phyloP scores from a whole-genome alignment of 2,329 filamentous ascomycete genomes.

The Chalaropsis ovoidea region DNA sequence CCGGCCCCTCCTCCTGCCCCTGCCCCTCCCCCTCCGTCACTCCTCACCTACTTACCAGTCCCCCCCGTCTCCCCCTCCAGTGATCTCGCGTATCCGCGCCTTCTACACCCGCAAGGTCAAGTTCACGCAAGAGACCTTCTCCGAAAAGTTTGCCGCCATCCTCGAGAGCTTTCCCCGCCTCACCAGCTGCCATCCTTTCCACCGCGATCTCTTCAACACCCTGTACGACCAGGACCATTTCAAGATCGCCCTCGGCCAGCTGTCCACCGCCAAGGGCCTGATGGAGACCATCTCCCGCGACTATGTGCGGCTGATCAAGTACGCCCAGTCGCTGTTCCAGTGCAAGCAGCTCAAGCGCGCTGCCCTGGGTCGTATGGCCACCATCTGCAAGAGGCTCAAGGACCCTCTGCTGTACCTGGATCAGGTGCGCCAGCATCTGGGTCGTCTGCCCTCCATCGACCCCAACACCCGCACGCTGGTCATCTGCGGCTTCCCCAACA shows the following conservation, averaged over 20 bases:
- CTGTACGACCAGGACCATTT: constrained; percentile 98
- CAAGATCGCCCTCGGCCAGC: constrained; percentile 87
- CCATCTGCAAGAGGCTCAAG: constrained; percentile 86
- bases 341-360: constrained; percentile 98
- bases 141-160: constrained; percentile 83
- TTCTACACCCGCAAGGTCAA: constrained; percentile 99
- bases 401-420: constrained; percentile 92
- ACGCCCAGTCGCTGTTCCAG: constrained; percentile 93
- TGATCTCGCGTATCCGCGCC: constrained; percentile 34
- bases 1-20: not conserved
- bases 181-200: constrained; percentile 91
- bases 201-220: constrained; percentile 75
- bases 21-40: not conserved
- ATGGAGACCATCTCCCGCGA: constrained; percentile 94
- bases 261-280: constrained; percentile 90
- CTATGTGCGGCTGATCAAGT: constrained; percentile 83
- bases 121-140: constrained; percentile 93
- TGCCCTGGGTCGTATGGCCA: constrained; percentile 94
- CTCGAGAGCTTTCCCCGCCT: constrained; percentile 88
- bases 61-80: constrained; percentile 5
- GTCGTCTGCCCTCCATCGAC: constrained; percentile 95
- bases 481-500: constrained; percentile 96
- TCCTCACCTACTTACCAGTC: not conserved
- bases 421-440: constrained; percentile 83
- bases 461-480: constrained; percentile 92